Evolutionary conservation across 148 eudicot species (phyloP).

Genomic region (Heliamphora exappendiculata): DNA sequence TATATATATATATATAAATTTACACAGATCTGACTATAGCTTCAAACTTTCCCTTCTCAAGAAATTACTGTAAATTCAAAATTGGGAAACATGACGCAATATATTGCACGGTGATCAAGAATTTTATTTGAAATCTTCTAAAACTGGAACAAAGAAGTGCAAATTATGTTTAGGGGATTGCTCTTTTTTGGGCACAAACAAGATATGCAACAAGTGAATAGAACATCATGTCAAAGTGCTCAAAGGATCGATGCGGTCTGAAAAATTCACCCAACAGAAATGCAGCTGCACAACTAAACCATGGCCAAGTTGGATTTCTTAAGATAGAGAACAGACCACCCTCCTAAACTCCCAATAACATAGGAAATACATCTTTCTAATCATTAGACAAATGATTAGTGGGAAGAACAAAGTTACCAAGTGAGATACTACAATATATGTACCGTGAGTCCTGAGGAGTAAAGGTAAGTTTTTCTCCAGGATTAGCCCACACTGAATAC

Average conservation of each 20-base stretch:
- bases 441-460: slow-evolving; percentile 74
- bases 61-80: no score
- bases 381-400: neutral
- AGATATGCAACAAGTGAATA: neutral
- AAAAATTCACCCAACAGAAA: neutral
- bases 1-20: no score
- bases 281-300: neutral
- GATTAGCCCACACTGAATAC: slow-evolving; percentile 76
- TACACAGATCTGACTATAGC: no score
- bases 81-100: no score
- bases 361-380: neutral
- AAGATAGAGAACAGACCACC: neutral
- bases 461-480: slow-evolving; percentile 62
- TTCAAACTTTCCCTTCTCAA: no score
- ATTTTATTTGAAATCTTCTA: neutral
- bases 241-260: neutral
- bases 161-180: neutral
- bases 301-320: neutral
- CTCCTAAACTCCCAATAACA: slow-evolving; percentile 1
- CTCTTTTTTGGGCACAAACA: neutral
- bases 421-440: slow-evolving; percentile 3
- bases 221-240: neutral
- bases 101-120: no score
- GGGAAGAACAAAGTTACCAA: neutral
- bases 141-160: neutral